Evolutionary conservation across 345 rosid species (phyloP), one percentile per base, ranked within the genome.

Genomic region (Sisymbrium altissimum): DNA sequence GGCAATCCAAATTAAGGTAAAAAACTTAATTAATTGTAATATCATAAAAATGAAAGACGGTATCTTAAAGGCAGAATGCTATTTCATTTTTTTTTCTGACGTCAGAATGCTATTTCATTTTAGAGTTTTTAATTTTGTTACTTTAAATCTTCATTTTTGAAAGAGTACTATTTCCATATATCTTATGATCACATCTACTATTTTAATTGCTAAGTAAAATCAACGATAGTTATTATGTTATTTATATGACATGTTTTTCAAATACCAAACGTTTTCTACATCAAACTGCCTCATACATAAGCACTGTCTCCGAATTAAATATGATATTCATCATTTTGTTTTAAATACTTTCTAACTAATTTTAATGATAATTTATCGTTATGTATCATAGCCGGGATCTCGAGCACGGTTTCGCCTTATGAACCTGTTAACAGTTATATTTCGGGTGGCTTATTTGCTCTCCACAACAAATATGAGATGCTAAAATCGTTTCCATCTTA

Each of bases 401-500:
- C 78, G 53, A 48, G 6, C 14, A 19, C 58, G n/a, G 59, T 48
- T 66, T 48, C 61, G 5, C 14, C 67, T 25, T 29, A 58, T 58
- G 53, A 66, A 66, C 59, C 33, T 48, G 36, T 39, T n/a, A 49
- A 17, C 57, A 48, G 53, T 46, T 58, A 66, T 58, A 1, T 56
- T 4, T 23, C 4, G 61, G 52, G 35, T 27, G n/a, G 61, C 8
- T 29, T 74, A 33, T 27, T 66, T 49, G 44, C 27, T 48, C 44
- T 66, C 43, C 15, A 48, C 61, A 66, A 9, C 44, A 65, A 74
- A 36, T 21, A 66, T 29, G 60, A 46, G 67, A 57, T 65, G 43
- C 59, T 55, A 8, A 72, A 33, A 33, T 21, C 77, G 12, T 53
- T 73, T 7, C 21, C 65, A 55, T 64, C 77, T 44, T 33, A 43